Conservation (phyloP, 345 rosid genomes). For the Euphorbia lathyris region DNA sequence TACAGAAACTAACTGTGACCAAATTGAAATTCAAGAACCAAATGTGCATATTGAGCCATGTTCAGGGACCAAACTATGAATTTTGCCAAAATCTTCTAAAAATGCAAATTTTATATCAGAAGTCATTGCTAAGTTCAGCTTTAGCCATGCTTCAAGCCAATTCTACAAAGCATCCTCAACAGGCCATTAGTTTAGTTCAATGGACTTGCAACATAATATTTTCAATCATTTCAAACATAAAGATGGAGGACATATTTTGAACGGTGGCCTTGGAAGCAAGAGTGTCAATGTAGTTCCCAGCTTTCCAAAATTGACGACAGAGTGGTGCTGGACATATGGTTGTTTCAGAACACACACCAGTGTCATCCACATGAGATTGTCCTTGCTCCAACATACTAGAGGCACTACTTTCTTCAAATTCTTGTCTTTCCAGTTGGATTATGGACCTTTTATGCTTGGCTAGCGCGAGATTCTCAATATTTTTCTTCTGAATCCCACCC, state of each 20-base stretch:
- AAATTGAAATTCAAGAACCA: too few relatives aligned
- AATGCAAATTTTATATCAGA: too few relatives aligned
- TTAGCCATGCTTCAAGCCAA: too few relatives aligned
- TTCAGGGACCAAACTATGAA: too few relatives aligned
- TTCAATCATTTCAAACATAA: neutral
- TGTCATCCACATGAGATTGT: conserved; percentile 61
- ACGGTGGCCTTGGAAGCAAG: conserved; percentile 43
- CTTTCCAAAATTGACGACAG: conserved; percentile 93
- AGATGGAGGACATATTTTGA: conserved; percentile 50
- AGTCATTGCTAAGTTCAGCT: too few relatives aligned
- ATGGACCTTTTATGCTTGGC: conserved; percentile 25
- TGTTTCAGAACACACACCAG: conserved; percentile 55
- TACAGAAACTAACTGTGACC: too few relatives aligned
- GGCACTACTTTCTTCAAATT: too few relatives aligned
- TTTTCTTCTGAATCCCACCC: conserved; percentile 15
- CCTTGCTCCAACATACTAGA: too few relatives aligned
- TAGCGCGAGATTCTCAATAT: conserved; percentile 8
- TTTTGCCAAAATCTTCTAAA: too few relatives aligned
- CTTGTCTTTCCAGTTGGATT: too few relatives aligned
- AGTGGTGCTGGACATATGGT: conserved; percentile 60
- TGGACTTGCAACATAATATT: neutral
- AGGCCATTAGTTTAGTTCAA: neutral
- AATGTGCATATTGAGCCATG: too few relatives aligned
- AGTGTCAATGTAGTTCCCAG: conserved; percentile 62
- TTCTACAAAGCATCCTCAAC: neutral